These are phyloP conservation scores for Paraphysoderma sedebokerense DNA, from an alignment of 371 early-diverging fungal genomes.

Conservation along the genomic window DNA sequence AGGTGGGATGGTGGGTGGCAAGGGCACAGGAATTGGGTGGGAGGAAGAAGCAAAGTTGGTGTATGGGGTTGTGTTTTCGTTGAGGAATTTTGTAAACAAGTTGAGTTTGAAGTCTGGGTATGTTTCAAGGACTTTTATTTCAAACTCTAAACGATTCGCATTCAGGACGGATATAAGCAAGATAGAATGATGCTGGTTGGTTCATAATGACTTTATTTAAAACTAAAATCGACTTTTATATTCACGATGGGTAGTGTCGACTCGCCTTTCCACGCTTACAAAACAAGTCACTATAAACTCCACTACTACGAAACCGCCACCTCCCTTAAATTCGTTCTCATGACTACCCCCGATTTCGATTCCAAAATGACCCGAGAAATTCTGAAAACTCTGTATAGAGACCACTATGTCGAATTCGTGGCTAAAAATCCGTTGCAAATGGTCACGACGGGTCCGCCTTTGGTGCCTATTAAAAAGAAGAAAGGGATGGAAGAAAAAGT, in stretches of 20 bases:
- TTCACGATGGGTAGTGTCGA: neutral
- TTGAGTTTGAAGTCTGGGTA: slow-evolving; percentile 13
- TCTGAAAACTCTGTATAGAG: slow-evolving; percentile 59
- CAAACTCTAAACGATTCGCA: neutral
- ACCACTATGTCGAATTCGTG: slow-evolving; percentile 81
- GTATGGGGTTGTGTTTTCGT: slow-evolving; percentile 76
- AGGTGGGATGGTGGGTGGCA: neutral
- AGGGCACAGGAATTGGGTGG: slow-evolving; percentile 15
- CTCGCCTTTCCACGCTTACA: slow-evolving; percentile 46
- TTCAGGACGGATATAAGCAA: neutral
- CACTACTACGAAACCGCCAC: slow-evolving; percentile 79
- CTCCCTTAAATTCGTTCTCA: slow-evolving; percentile 70
- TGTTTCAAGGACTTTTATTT: too few relatives aligned
- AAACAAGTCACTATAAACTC: slow-evolving; percentile 65
- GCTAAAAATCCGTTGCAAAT: slow-evolving; percentile 54
- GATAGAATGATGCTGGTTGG: neutral
- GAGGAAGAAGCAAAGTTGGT: slow-evolving; percentile 82
- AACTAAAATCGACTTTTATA: too few relatives aligned
- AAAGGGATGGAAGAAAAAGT: neutral
- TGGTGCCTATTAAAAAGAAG: neutral
- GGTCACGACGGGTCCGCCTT: neutral
- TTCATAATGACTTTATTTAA: neutral
- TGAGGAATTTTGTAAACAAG: slow-evolving; percentile 72
- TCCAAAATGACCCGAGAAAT: slow-evolving; percentile 38
- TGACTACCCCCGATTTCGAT: slow-evolving; percentile 50